Conservation (phyloP, 75 land plant genomes). For the Pinus albicaulis region DNA sequence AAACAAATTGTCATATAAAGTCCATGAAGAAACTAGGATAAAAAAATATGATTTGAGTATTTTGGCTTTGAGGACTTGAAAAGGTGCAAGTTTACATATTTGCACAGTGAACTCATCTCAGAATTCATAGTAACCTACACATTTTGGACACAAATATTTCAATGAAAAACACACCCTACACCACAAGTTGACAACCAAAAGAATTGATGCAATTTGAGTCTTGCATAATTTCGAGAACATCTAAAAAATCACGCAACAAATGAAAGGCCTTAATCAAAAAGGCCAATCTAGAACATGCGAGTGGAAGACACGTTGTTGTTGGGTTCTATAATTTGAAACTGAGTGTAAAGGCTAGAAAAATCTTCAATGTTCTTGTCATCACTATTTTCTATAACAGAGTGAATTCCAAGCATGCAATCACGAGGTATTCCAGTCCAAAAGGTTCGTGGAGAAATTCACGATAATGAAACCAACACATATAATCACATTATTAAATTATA, state of each 20-base stretch:
- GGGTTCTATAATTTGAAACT: not conserved
- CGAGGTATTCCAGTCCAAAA: not conserved
- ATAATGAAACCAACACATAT: constrained; percentile 6
- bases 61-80: not conserved
- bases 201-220: not conserved
- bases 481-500: not conserved
- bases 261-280: not conserved
- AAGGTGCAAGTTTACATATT: not conserved
- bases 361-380: not conserved
- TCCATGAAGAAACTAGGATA: no score
- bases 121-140: not conserved
- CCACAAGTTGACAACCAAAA: not conserved
- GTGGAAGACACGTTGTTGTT: not conserved
- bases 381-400: not conserved
- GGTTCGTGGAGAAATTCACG: not conserved
- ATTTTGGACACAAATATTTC: not conserved
- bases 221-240: not conserved
- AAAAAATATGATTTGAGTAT: no score
- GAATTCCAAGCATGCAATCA: not conserved
- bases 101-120: not conserved
- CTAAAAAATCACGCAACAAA: not conserved
- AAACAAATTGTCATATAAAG: no score
- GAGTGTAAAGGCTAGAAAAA: not conserved
- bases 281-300: not conserved
- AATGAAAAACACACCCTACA: not conserved